Percentiles rank a stretch among this genome's conserved stretches.
These are phyloP conservation scores for Komagataella ulmi DNA, from an alignment of 805 yeast species.

Conservation along the genomic window DNA sequence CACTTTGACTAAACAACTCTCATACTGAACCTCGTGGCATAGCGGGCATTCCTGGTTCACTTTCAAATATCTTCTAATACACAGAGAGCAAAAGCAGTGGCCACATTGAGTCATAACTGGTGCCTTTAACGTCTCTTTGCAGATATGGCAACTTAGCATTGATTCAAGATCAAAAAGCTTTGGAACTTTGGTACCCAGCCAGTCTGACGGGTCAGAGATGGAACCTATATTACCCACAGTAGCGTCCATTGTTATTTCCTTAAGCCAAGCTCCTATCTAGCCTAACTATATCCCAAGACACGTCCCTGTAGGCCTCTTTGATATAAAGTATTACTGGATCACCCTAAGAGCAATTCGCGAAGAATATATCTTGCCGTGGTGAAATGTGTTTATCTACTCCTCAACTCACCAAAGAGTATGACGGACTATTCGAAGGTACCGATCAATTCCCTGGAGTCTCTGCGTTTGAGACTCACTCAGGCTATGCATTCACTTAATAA, in stretches of 20 bases:
- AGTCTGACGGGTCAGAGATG: conserved; percentile 63
- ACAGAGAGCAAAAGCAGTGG: conserved; percentile 81
- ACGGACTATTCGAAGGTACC: conserved; percentile 28
- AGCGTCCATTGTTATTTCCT: neutral
- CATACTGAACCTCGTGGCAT: conserved; percentile 59
- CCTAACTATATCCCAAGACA: neutral
- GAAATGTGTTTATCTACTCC: neutral
- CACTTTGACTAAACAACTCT: conserved; percentile 55
- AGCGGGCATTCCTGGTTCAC: conserved; percentile 58
- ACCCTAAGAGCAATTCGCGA: neutral
- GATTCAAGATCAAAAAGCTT: conserved; percentile 50
- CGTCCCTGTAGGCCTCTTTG: neutral
- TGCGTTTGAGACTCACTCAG: conserved; percentile 49
- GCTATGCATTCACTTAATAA: conserved; percentile 46
- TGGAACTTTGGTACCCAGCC: conserved; percentile 43
- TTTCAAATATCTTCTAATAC: conserved; percentile 64
- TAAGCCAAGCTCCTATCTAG: neutral
- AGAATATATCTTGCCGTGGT: neutral
- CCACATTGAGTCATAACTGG: conserved; percentile 81
- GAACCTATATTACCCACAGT: conserved; percentile 7
- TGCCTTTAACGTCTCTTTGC: conserved; percentile 68
- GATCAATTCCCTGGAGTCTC: conserved; percentile 45
- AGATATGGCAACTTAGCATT: conserved; percentile 69
- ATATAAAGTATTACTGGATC: neutral
- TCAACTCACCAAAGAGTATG: neutral